Percentiles rank a stretch among this genome's conserved stretches.
phyloP scores from a whole-genome alignment of 805 yeast species.

The Kluyveromyces starmeri region DNA sequence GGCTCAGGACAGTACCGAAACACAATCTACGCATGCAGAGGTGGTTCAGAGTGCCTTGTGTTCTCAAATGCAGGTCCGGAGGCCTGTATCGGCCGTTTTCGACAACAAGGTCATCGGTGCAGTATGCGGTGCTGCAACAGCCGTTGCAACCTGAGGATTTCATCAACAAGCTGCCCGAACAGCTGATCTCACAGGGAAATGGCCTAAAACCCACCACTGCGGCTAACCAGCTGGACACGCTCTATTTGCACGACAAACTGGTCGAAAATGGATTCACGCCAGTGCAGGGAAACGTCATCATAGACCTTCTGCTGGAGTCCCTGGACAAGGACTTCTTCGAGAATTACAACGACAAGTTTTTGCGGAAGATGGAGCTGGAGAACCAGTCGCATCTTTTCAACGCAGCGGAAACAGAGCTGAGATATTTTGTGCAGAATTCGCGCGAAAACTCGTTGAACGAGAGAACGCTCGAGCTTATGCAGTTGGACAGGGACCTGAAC shows the following conservation, averaged over 20 bases:
- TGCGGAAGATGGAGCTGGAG: conserved; percentile 55
- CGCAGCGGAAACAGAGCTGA: conserved; percentile 82
- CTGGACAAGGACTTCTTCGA: conserved; percentile 34
- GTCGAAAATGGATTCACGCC: conserved; percentile 16
- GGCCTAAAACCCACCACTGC: conserved; percentile 24
- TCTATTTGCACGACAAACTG: conserved; percentile 14
- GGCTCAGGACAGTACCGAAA: no score
- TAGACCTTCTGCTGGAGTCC: conserved; percentile 29
- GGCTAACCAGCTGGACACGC: conserved; percentile 25
- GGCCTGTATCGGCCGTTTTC: no score
- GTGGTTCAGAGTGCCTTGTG: no score
- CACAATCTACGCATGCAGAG: no score
- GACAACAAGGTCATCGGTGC: no score
- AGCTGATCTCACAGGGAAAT: conserved; percentile 23
- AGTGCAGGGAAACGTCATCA: conserved; percentile 18
- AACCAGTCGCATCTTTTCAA: conserved; percentile 84
- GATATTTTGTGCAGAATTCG: conserved; percentile 66
- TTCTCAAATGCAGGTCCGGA: no score
- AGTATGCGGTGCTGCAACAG: conserved; percentile 1
- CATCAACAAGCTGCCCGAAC: conserved; percentile 23
- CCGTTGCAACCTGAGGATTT: conserved; percentile 7
- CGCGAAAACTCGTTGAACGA: conserved; percentile 64
- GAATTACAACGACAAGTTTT: conserved; percentile 30
- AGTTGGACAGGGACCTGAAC: conserved; percentile 63
- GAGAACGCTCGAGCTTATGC: conserved; percentile 54